Conservation (phyloP, 2,329 filamentous ascomycete species). For the Leptoxyphium fumago region DNA sequence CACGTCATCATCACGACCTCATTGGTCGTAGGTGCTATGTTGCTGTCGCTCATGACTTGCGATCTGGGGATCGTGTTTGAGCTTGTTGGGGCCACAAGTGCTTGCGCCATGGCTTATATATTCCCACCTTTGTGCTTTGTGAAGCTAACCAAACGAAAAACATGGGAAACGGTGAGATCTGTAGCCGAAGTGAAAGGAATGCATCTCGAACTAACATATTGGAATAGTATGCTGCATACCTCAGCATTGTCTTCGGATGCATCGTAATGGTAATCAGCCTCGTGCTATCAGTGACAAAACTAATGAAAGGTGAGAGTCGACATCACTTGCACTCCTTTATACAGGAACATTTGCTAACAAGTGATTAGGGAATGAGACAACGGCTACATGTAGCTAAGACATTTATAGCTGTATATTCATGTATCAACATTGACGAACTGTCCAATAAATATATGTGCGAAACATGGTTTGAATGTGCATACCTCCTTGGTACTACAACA, state of each 20-base stretch:
- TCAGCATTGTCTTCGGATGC: constrained; percentile 64
- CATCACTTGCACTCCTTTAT: not conserved
- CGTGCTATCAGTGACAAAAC: constrained; percentile 56
- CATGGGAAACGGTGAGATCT: constrained; percentile 17
- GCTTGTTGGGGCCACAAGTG: constrained; percentile 86
- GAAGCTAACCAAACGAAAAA: constrained; percentile 63
- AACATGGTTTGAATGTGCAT: too few species aligned
- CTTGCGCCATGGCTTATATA: constrained; percentile 88
- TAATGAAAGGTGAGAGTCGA: constrained; percentile 26
- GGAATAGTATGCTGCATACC: constrained; percentile 43
- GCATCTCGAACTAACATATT: constrained; percentile 38
- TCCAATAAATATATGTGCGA: too few species aligned
- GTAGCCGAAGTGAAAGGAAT: not conserved
- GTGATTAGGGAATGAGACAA: not conserved
- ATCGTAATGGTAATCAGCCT: constrained; percentile 71
- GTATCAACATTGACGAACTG: too few species aligned
- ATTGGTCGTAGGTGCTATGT: constrained; percentile 66
- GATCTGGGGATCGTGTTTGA: constrained; percentile 92
- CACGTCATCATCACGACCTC: constrained; percentile 76
- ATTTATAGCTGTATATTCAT: not conserved
- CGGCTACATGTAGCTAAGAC: not conserved
- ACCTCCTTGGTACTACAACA: too few species aligned
- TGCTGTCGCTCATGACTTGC: constrained; percentile 69
- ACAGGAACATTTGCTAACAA: not conserved
- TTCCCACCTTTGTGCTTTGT: constrained; percentile 90